These are phyloP conservation scores for Puccinia novopanici DNA, from an alignment of 1,284 basidiomycete genomes.

Conservation along the genomic window DNA sequence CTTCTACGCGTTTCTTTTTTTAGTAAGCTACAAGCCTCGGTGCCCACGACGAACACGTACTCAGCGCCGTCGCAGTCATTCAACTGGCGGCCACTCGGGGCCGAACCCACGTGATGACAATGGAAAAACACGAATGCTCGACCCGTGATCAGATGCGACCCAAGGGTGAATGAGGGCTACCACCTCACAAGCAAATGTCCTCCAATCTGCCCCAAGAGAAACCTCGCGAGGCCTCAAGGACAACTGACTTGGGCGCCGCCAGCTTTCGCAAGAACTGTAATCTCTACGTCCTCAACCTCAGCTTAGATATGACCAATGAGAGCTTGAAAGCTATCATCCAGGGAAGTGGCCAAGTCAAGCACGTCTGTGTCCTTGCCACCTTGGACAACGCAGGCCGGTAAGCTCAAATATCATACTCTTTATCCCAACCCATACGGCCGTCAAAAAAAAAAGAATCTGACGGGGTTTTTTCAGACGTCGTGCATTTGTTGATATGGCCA, in stretches of 20 bases:
- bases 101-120: slow-evolving; percentile 12
- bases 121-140: neutral
- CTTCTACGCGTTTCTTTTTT: neutral
- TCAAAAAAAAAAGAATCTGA: neutral
- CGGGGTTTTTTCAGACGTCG: slow-evolving; percentile 22
- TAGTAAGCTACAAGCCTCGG: slow-evolving; percentile 5
- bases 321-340: slow-evolving; percentile 35
- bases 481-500: slow-evolving; percentile 51
- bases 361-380: slow-evolving; percentile 49
- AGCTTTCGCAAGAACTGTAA: slow-evolving; percentile 41
- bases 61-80: neutral
- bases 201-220: neutral
- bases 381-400: slow-evolving; percentile 49
- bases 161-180: neutral
- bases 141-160: neutral
- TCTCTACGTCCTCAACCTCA: slow-evolving; percentile 47
- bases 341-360: slow-evolving; percentile 40
- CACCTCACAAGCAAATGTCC: slow-evolving; percentile 11
- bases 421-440: neutral
- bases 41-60: neutral
- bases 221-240: neutral
- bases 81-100: slow-evolving; percentile 18
- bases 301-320: slow-evolving; percentile 47
- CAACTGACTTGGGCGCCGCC: neutral
- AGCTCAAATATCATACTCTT: neutral